These are phyloP conservation scores for Ophiocordyceps unilateralis DNA, from an alignment of 2,329 filamentous ascomycete genomes.

Conservation along the genomic window DNA sequence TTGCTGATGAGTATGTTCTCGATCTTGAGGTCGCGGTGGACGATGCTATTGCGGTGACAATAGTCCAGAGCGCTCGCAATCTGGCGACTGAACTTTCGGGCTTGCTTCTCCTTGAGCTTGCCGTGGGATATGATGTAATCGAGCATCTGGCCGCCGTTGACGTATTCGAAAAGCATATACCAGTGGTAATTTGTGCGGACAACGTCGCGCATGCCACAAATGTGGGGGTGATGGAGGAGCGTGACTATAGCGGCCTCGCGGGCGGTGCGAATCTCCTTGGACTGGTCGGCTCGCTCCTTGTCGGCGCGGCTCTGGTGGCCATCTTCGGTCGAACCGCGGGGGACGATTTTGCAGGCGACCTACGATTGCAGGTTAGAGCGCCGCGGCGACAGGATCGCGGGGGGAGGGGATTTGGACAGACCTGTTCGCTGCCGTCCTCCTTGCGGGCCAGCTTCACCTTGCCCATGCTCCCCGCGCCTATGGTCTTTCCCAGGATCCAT, in stretches of 20 bases:
- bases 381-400: background rate
- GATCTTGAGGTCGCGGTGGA: constrained; percentile 94
- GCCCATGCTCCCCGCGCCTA: constrained; percentile 95
- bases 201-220: constrained; percentile 89
- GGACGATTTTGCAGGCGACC: constrained; percentile 96
- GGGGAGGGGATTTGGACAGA: constrained; percentile 21
- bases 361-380: constrained; percentile 1
- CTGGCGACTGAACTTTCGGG: constrained; percentile 91
- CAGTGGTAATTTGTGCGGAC: constrained; percentile 94
- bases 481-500: constrained; percentile 92
- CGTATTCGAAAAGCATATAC: constrained; percentile 99
- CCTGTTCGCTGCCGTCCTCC: constrained; percentile 79
- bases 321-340: constrained; percentile 76
- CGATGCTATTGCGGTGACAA: constrained; percentile 94
- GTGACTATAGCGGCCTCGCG: constrained; percentile 94
- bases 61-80: constrained; percentile 95
- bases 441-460: constrained; percentile 95
- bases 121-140: constrained; percentile 99
- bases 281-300: constrained; percentile 82
- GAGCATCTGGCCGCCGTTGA: constrained; percentile 97
- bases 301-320: constrained; percentile 54
- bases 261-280: constrained; percentile 88
- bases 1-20: constrained; percentile 99
- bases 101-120: constrained; percentile 94
- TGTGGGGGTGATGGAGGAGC: constrained; percentile 83